Conservation (phyloP, 1,139 yeast species). For the Scheffersomyces lignicola region DNA sequence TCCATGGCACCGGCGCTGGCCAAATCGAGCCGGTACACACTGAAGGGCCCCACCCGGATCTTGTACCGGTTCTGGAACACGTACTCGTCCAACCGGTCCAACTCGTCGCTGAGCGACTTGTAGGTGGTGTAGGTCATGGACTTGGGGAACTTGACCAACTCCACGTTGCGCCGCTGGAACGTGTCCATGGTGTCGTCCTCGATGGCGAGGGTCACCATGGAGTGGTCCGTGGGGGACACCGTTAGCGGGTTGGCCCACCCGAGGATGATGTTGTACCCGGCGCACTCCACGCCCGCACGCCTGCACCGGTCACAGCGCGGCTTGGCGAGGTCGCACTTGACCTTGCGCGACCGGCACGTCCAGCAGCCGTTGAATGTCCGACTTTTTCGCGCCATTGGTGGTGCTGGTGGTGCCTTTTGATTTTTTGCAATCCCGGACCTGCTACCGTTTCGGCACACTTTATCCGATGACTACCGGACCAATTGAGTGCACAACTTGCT, state of each 20-base stretch:
- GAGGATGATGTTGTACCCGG: constrained; percentile 40
- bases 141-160: constrained; percentile 34
- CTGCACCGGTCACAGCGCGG: constrained; percentile 46
- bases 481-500: too few relatives aligned
- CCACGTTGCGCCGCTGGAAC: constrained; percentile 39
- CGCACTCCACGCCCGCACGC: constrained; percentile 41
- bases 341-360: constrained; percentile 52
- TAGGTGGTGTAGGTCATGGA: constrained; percentile 34
- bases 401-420: too few relatives aligned
- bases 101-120: constrained; percentile 23
- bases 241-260: constrained; percentile 43
- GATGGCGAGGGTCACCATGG: constrained; percentile 19
- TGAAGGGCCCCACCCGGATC: constrained; percentile 35
- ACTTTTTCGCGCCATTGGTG: constrained; percentile 26
- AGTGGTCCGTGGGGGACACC: constrained; percentile 17
- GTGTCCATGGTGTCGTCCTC: constrained; percentile 22
- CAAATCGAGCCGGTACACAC: constrained; percentile 10
- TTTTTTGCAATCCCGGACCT: constrained; percentile 2
- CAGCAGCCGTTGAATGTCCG: constrained; percentile 54
- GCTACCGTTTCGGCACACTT: too few relatives aligned
- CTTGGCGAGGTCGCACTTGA: constrained; percentile 47
- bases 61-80: constrained; percentile 5
- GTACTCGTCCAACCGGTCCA: constrained; percentile 29
- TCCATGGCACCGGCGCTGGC: neutral
- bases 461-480: too few relatives aligned